These are phyloP conservation scores for Boletus coccyginus DNA, from an alignment of 768 basidiomycete genomes.

Conservation along the genomic window DNA sequence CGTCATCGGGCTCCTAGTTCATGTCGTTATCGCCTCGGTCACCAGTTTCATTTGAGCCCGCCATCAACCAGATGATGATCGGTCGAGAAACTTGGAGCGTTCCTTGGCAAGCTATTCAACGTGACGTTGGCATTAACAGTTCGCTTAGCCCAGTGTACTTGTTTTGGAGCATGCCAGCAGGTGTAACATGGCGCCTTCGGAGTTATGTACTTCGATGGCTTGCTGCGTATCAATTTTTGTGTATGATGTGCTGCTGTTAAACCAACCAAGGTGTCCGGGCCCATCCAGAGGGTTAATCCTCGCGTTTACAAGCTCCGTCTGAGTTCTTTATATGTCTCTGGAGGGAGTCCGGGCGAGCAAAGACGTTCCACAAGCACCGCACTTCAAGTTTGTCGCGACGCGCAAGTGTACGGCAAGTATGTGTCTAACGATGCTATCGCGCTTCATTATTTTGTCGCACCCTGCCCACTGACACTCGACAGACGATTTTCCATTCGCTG, in stretches of 20 bases:
- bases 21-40: slow-evolving; percentile 2
- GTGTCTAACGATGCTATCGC: slow-evolving; percentile 25
- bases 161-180: background rate
- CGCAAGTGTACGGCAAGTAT: slow-evolving; percentile 22
- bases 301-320: slow-evolving; percentile 1
- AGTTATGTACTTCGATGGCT: too few species aligned
- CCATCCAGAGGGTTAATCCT: background rate
- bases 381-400: slow-evolving; percentile 3
- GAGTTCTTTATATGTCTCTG: slow-evolving; percentile 23
- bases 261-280: too few species aligned
- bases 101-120: slow-evolving; percentile 23
- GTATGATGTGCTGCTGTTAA: too few species aligned
- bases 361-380: slow-evolving; percentile 20
- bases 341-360: slow-evolving; percentile 28
- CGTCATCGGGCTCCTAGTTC: background rate
- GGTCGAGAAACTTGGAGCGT: slow-evolving; percentile 1
- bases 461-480: slow-evolving; percentile 16
- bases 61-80: background rate
- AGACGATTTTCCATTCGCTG: background rate
- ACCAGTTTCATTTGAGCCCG: background rate
- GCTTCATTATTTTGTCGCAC: slow-evolving; percentile 23
- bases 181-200: too few species aligned
- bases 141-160: background rate
- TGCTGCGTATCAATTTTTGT: too few species aligned
- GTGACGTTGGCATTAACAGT: background rate